Conservation (phyloP, 345 rosid genomes). For the Euphorbia lathyris region DNA sequence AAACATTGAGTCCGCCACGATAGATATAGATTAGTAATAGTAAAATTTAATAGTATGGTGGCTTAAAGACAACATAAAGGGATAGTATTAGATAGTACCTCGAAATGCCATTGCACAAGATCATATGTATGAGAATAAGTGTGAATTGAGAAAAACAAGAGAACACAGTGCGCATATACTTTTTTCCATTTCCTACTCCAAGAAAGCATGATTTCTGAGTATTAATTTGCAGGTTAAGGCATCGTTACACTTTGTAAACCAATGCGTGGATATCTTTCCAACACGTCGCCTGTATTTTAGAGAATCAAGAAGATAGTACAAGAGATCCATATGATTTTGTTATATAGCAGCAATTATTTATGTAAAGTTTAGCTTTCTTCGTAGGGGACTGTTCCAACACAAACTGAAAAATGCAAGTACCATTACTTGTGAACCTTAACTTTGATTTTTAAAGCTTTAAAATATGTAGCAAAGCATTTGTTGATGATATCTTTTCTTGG, state of each 20-base stretch:
- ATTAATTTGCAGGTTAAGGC: background rate
- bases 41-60: background rate
- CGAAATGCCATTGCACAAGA: background rate
- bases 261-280: background rate
- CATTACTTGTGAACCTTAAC: too few relatives aligned
- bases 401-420: too few relatives aligned
- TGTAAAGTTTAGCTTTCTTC: too few relatives aligned
- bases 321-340: background rate
- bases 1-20: too few relatives aligned
- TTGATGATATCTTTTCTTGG: too few relatives aligned
- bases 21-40: too few relatives aligned
- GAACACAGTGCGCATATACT: background rate
- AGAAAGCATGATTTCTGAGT: background rate
- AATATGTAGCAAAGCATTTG: too few relatives aligned
- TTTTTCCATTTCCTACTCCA: background rate
- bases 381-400: too few relatives aligned
- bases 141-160: background rate
- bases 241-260: background rate
- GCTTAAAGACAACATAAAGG: background rate
- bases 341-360: background rate
- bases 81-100: background rate
- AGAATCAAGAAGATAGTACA: background rate
- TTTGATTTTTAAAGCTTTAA: too few relatives aligned
- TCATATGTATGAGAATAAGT: background rate
- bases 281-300: background rate